phyloP scores from a whole-genome alignment of 1,284 basidiomycete genomes.

The Sporisorium scitamineum region DNA sequence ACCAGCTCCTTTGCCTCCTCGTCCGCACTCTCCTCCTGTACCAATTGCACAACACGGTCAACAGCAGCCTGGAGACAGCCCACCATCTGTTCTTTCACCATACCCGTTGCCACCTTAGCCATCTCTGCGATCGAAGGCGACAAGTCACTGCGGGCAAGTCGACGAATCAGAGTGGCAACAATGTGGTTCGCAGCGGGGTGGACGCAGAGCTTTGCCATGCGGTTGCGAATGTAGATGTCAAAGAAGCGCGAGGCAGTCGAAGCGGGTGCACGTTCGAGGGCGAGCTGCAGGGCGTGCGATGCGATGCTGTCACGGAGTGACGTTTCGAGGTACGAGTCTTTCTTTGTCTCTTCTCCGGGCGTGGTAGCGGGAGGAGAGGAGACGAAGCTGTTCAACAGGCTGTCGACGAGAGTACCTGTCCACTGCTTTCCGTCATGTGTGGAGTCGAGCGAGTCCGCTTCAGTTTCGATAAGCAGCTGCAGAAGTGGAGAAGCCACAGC shows the following conservation, averaged over 20 bases:
- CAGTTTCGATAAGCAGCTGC: constrained; percentile 53
- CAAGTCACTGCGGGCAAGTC: constrained; percentile 23
- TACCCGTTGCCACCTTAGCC: constrained; percentile 26
- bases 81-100: constrained; percentile 49
- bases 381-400: constrained; percentile 52
- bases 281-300: constrained; percentile 60
- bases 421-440: constrained; percentile 9
- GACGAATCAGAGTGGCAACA: constrained; percentile 42
- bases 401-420: constrained; percentile 47
- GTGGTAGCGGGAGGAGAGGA: not conserved
- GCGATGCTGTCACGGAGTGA: constrained; percentile 63
- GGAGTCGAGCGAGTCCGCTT: constrained; percentile 39
- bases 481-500: constrained; percentile 58
- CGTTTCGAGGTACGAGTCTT: constrained; percentile 60
- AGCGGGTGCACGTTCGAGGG: constrained; percentile 27
- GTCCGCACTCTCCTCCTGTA: not conserved
- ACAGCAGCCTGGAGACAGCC: constrained; percentile 35
- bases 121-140: constrained; percentile 15
- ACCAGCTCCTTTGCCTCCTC: constrained; percentile 22
- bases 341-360: constrained; percentile 16
- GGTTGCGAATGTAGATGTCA: constrained; percentile 51
- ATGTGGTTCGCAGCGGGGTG: constrained; percentile 67
- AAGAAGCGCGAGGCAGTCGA: constrained; percentile 49
- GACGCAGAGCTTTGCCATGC: constrained; percentile 58
- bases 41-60: constrained; percentile 21